Evolutionary conservation across 441 rosid genomes (phyloP).

Genomic region (Populus hybrid): DNA sequence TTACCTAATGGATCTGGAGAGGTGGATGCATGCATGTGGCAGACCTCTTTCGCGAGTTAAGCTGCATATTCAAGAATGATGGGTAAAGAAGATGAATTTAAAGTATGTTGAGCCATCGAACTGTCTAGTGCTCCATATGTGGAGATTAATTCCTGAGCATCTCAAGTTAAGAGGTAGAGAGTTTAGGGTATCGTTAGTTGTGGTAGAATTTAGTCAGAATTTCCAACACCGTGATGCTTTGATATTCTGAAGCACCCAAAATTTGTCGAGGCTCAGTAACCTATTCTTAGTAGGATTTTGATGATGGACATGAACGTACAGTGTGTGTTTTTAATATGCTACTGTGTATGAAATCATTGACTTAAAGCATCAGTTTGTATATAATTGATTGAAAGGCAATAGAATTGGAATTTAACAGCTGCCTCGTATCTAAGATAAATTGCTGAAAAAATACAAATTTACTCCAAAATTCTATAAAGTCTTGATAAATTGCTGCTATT

Average conservation of each 20-base stretch:
- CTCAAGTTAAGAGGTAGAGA: neutral
- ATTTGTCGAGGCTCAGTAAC: neutral
- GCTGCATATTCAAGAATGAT: neutral
- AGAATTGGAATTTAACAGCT: no score
- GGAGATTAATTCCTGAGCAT: neutral
- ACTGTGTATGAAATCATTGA: no score
- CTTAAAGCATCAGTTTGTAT: no score
- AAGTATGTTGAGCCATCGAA: neutral
- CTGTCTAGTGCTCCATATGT: neutral
- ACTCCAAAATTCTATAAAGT: no score
- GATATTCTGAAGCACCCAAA: slow-evolving; percentile 15
- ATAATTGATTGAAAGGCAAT: no score
- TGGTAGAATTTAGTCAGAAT: neutral
- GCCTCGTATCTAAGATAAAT: no score
- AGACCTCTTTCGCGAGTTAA: neutral
- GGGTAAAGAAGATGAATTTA: neutral
- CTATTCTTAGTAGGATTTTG: neutral
- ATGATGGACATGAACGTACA: neutral
- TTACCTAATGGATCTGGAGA: slow-evolving; percentile 9
- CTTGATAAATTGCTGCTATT: no score
- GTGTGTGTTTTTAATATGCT: no score
- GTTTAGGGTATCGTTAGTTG: no score
- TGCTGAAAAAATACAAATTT: no score
- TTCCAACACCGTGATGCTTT: neutral
- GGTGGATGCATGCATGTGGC: neutral